These are phyloP conservation scores for Hymenoscyphus linearis DNA, from an alignment of 2,329 filamentous ascomycete genomes.

Conservation along the genomic window DNA sequence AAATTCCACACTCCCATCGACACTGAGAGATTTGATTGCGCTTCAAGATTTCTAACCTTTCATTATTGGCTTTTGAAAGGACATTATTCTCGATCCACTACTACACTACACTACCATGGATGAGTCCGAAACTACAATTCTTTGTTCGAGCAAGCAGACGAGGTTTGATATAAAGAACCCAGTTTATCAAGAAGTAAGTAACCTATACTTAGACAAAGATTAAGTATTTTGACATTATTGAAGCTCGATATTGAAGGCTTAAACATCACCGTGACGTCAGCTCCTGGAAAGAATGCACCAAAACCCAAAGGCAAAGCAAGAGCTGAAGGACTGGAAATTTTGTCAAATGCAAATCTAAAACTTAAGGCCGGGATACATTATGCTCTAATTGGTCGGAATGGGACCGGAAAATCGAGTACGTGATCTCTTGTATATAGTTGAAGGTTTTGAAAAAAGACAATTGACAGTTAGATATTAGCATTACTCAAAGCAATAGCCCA, in stretches of 20 bases:
- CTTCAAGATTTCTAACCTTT: too few relatives aligned
- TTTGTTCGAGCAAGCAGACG: constrained; percentile 31
- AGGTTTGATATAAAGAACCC: constrained; percentile 31
- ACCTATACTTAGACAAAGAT: not conserved
- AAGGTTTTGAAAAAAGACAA: not conserved
- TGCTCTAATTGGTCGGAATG: constrained; percentile 74
- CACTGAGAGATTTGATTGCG: too few relatives aligned
- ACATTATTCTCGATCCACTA: not conserved
- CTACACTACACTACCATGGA: constrained; percentile 12
- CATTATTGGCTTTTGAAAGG: too few relatives aligned
- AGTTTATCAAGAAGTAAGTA: constrained; percentile 29
- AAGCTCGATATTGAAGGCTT: constrained; percentile 69
- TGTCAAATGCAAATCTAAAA: constrained; percentile 63
- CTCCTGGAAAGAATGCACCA: constrained; percentile 1
- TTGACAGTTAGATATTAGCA: constrained; percentile 38
- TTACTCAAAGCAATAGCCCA: constrained; percentile 70
- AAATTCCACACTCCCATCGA: too few relatives aligned
- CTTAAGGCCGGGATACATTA: constrained; percentile 71
- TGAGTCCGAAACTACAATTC: constrained; percentile 26
- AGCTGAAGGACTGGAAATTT: constrained; percentile 56
- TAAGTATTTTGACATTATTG: not conserved
- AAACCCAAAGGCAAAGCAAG: constrained; percentile 41
- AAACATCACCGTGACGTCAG: constrained; percentile 30
- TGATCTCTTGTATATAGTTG: constrained; percentile 2
- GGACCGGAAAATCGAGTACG: constrained; percentile 75